Evolutionary conservation across 352 stramenopile genomes (phyloP).

Genomic region (Phytopythium oedochilum): DNA sequence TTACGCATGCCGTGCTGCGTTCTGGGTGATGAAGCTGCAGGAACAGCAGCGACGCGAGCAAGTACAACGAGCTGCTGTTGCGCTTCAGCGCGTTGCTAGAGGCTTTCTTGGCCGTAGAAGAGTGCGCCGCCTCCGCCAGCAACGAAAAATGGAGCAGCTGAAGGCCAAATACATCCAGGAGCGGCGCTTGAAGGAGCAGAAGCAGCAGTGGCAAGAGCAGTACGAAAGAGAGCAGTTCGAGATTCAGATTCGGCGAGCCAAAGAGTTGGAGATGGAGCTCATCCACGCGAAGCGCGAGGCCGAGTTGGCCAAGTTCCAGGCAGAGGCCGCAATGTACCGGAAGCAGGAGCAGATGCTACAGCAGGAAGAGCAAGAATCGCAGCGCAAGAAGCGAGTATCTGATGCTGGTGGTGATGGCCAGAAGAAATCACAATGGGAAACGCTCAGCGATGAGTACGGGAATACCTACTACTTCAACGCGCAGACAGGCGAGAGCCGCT

Average conservation of each 20-base stretch:
- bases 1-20: constrained; percentile 33
- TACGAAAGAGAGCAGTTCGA: constrained; percentile 60
- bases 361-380: constrained; percentile 11
- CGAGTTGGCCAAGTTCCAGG: constrained; percentile 49
- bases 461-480: constrained; percentile 71
- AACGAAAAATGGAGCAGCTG: constrained; percentile 32
- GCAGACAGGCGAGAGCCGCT: constrained; percentile 38
- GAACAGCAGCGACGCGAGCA: constrained; percentile 22
- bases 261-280: constrained; percentile 37
- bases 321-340: constrained; percentile 33
- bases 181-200: constrained; percentile 47
- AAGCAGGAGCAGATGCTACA: constrained; percentile 37
- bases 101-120: constrained; percentile 31
- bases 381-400: constrained; percentile 14
- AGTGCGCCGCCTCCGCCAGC: constrained; percentile 20
- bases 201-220: constrained; percentile 41
- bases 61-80: constrained; percentile 21
- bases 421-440: constrained; percentile 18
- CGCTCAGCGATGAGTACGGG: constrained; percentile 33
- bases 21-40: constrained; percentile 32
- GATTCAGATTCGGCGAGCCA: constrained; percentile 37
- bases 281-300: constrained; percentile 57
- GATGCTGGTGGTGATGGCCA: constrained; percentile 1
- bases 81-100: constrained; percentile 30
- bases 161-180: constrained; percentile 61